Conservation (phyloP, 2,329 filamentous ascomycete genomes). For the Sporothrix phasma region DNA sequence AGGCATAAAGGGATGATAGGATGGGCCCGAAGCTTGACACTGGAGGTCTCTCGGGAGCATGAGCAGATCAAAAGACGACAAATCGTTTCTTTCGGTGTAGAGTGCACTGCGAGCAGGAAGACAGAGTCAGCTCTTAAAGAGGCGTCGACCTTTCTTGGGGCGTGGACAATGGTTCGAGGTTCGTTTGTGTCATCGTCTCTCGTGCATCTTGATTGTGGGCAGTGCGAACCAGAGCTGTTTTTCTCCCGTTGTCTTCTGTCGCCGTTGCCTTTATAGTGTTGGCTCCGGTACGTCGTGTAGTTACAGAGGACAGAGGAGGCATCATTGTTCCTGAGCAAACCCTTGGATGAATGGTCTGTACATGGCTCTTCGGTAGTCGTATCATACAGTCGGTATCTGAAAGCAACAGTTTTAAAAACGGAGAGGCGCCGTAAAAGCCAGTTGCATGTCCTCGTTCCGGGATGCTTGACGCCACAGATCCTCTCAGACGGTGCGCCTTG, state of each 20-base stretch:
- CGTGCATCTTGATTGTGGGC: neutral
- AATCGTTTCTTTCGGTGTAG: neutral
- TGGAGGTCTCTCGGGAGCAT: neutral
- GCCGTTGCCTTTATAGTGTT: neutral
- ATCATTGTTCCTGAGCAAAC: too few species aligned
- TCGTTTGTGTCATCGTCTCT: neutral
- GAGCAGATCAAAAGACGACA: neutral
- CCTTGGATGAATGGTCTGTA: too few species aligned
- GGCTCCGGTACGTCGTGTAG: too few species aligned
- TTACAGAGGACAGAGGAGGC: too few species aligned
- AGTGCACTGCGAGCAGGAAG: neutral
- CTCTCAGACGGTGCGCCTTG: too few species aligned
- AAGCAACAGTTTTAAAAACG: too few species aligned
- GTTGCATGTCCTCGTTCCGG: too few species aligned
- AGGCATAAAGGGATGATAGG: conserved; percentile 1
- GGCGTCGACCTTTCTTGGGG: neutral
- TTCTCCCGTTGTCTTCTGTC: neutral
- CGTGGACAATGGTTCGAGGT: neutral
- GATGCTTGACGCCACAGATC: too few species aligned
- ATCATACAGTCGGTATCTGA: too few species aligned
- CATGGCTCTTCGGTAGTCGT: too few species aligned
- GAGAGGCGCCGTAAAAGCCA: too few species aligned
- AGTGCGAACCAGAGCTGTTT: neutral
- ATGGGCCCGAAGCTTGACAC: neutral
- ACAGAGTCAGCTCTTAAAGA: neutral